A percentile compares a stretch with the other conserved stretches of the same genome.
Conservation (phyloP, 2,329 filamentous ascomycete genomes). For the Aureobasidium musti region DNA sequence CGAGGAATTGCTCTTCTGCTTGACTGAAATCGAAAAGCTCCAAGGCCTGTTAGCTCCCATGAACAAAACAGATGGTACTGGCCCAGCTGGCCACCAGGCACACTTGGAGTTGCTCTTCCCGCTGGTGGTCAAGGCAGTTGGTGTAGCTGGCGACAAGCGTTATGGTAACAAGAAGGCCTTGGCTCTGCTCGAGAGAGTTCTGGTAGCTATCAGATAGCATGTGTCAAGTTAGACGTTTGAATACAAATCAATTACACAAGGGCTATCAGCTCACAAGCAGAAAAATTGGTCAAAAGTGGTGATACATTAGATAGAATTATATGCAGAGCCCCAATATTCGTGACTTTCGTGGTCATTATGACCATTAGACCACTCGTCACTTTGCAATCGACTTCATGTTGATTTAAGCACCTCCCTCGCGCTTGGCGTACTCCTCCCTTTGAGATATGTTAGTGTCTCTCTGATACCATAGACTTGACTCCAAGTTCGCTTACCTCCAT, state of each 20-base stretch:
- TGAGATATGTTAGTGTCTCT: neutral
- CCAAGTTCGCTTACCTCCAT: conserved; percentile 9
- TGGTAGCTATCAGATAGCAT: conserved; percentile 38
- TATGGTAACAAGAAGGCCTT: conserved; percentile 57
- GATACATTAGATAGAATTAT: conserved; percentile 14
- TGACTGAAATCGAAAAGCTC: conserved; percentile 67
- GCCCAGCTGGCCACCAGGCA: conserved; percentile 58
- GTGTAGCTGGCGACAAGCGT: conserved; percentile 62
- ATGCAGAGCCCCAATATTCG: neutral
- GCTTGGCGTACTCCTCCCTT: conserved; percentile 26
- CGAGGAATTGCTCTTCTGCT: conserved; percentile 72
- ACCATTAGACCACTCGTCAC: neutral
- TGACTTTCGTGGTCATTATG: neutral
- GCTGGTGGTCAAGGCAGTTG: conserved; percentile 66
- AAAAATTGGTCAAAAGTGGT: neutral
- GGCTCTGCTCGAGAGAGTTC: conserved; percentile 44
- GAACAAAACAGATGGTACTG: conserved; percentile 32
- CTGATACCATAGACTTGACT: too few relatives aligned
- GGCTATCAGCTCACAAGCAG: too few relatives aligned
- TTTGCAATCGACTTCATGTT: neutral
- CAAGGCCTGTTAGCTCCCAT: conserved; percentile 59
- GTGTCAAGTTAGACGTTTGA: too few relatives aligned
- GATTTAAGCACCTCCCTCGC: conserved; percentile 21
- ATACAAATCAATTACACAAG: neutral
- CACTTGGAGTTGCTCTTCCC: conserved; percentile 82